Evolutionary conservation across 2,329 filamentous ascomycete genomes (phyloP), one percentile per base, ranked within the genome.

Genomic region (Trematosphaeria pertusa): DNA sequence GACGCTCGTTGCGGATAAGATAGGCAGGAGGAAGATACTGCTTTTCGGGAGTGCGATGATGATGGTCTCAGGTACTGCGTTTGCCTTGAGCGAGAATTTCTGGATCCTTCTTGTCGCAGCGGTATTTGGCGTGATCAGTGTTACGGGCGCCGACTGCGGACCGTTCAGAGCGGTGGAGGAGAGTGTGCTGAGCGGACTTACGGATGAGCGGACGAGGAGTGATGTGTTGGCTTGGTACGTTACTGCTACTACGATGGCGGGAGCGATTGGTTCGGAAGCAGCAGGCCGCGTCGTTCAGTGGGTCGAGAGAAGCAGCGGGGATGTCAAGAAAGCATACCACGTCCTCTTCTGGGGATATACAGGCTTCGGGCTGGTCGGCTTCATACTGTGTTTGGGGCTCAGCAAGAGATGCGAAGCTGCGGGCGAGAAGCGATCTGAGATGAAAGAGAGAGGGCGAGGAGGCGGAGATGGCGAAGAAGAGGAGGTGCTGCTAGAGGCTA

Each of bases 291-390:
- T 71, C 6, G 73, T 74, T 9, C 58, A 72, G n/a, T 74, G 48
- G n/a, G 45, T 76, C 4, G 66, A 72, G 40, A 58, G 64, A 12
- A 54, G 54, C 66, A 73, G 7, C 61, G 80, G 43, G 48, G 63
- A 62, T 26, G 61, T 65, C 10, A 56, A 67, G 11, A 67, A 61
- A 8, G 69, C 73, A 1, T 77, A 73, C 34, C 70, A 73, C 26
- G 57, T 72, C 5, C 52, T 77, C 4, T 78, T 78, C 48, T 73
- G 69, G 65, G 52, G 69, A 2, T 78, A 78, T 53, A 73, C 74
- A 15, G 59, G 61, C 0, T 70, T 77, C 41, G 76, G 75, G 0
- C 21, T 70, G 4, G 34, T 76, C 7, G 76, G 76, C 32, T 64
- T 67, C 18, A 52, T 65, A 1, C 42, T 76, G 17, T 74, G 70